Evolutionary conservation across 495 filamentous ascomycete species (phyloP).

Genomic region (Chaetomium cochliodes): DNA sequence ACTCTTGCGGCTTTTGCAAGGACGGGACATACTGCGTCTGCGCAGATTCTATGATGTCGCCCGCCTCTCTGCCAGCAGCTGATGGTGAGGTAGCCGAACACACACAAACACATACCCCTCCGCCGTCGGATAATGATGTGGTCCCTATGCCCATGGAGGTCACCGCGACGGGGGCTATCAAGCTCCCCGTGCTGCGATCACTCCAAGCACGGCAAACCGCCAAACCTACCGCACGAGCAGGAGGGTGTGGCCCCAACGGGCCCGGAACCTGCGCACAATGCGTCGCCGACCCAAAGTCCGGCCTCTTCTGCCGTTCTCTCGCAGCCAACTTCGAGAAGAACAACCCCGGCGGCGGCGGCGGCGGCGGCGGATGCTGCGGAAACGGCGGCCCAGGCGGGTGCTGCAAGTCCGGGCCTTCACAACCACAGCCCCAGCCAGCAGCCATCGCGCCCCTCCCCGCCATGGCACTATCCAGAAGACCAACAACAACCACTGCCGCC

Average conservation of each 20-base stretch:
- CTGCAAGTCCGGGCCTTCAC: constrained; percentile 31
- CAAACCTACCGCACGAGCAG: constrained; percentile 10
- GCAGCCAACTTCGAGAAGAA: constrained; percentile 60
- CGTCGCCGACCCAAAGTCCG: constrained; percentile 70
- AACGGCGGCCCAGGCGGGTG: constrained; percentile 42
- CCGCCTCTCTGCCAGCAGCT: constrained; percentile 27
- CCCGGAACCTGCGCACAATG: constrained; percentile 83
- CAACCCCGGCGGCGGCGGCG: constrained; percentile 32
- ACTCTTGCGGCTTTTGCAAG: constrained; percentile 84
- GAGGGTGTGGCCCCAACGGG: constrained; percentile 61
- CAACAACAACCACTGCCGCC: background rate
- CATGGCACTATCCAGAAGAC: too few relatives aligned
- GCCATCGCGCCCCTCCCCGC: background rate
- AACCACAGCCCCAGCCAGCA: background rate
- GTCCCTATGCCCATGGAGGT: constrained; percentile 48
- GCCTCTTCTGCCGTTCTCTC: constrained; percentile 81
- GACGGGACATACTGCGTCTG: constrained; percentile 84
- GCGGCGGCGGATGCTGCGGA: constrained; percentile 57
- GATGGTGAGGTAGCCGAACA: constrained; percentile 39
- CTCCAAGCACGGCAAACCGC: constrained; percentile 20
- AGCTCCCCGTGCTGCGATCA: constrained; percentile 45
- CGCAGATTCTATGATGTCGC: constrained; percentile 62
- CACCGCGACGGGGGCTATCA: constrained; percentile 49
- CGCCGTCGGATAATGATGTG: constrained; percentile 66
- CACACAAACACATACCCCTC: constrained; percentile 63